Base-by-base conservation (phyloP, 2,329 filamentous ascomycete genomes). In the Microascus cirrosus region DNA sequence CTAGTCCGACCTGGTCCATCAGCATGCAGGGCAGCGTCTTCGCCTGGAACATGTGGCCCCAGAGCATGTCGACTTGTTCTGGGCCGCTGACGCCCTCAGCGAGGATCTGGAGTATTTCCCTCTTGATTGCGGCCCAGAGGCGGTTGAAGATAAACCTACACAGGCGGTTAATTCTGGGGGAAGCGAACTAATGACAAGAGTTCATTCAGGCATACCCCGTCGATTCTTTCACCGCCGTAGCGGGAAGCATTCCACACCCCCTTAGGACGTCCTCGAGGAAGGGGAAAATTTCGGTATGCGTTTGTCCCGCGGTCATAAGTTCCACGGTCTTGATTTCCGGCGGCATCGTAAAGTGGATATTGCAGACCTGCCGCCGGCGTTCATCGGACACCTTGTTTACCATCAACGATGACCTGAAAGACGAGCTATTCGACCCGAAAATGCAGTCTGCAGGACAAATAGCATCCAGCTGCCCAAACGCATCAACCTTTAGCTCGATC, bases 101-200 rank as follows among this genome's bases (percentile, higher is more conserved):
- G 2, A 82, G 61, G 11, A 82, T 77, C 0, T 65, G 72, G 56
- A 82, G 60, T 0, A 68, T 65, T 61, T 83, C 79, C 2, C 79
- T 70, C 64, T 82, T 82, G 18, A 82, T 70, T 0, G 79, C 79
- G 0, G 79, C 80, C 79, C 79, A 83, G 0, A 82, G 65, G 0
- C 79, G 74, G 57, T 82, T 82, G 62, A 80, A 78, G 39, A 83
- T 76, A 60, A 82, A 77, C 0, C 54, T 55, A 34, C 7, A 4
- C 2, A 6, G 3, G 10, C n/a, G 25, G 22, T 51, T 51, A 51
- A 22, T n/a, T n/a, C n/a, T n/a, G n/a, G n/a, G n/a, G n/a, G n/a
- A n/a, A n/a, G n/a, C n/a, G n/a, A n/a, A n/a, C n/a, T n/a, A n/a
- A n/a, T n/a, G n/a, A n/a, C n/a, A n/a, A n/a, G n/a, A n/a, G n/a